phyloP scores from a whole-genome alignment of 2,329 filamentous ascomycete genomes.

The Hansfordia pulvinata region DNA sequence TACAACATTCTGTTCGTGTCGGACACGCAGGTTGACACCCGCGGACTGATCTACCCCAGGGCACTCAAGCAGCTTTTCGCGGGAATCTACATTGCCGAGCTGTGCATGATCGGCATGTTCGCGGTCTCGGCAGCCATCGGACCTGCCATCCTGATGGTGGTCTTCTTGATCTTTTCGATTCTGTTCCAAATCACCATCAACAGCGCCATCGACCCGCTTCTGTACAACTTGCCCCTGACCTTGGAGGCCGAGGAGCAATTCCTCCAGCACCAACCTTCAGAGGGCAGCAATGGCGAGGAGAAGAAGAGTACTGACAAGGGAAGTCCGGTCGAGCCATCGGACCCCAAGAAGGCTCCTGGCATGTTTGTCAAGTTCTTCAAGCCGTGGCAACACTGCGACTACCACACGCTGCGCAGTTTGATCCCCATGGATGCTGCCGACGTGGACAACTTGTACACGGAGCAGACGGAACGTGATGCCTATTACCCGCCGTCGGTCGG shows the following conservation, averaged over 20 bases:
- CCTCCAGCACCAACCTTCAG: conserved; percentile 6
- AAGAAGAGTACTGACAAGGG: conserved; percentile 14
- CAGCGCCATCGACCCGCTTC: conserved; percentile 58
- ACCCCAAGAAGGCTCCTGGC: conserved; percentile 33
- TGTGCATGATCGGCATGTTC: conserved; percentile 78
- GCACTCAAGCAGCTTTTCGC: conserved; percentile 76
- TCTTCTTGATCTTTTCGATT: conserved; percentile 60
- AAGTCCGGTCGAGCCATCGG: conserved; percentile 9
- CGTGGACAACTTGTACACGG: conserved; percentile 42
- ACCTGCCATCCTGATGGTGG: conserved; percentile 62
- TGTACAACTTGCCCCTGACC: conserved; percentile 71
- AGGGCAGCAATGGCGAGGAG: conserved; percentile 12
- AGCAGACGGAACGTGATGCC: conserved; percentile 49
- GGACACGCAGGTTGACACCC: conserved; percentile 71
- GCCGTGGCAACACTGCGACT: conserved; percentile 65
- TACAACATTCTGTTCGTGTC: conserved; percentile 87
- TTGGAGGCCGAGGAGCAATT: conserved; percentile 34
- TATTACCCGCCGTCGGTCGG: conserved; percentile 62
- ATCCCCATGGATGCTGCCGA: conserved; percentile 43
- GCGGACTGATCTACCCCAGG: conserved; percentile 77
- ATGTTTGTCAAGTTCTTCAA: conserved; percentile 57
- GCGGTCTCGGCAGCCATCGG: conserved; percentile 53
- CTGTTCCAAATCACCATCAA: conserved; percentile 66
- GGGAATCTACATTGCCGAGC: conserved; percentile 69
- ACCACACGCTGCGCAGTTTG: conserved; percentile 53